These are phyloP conservation scores for Nigrospora osmanthi DNA, from an alignment of 2,329 filamentous ascomycete species.

Conservation along the genomic window DNA sequence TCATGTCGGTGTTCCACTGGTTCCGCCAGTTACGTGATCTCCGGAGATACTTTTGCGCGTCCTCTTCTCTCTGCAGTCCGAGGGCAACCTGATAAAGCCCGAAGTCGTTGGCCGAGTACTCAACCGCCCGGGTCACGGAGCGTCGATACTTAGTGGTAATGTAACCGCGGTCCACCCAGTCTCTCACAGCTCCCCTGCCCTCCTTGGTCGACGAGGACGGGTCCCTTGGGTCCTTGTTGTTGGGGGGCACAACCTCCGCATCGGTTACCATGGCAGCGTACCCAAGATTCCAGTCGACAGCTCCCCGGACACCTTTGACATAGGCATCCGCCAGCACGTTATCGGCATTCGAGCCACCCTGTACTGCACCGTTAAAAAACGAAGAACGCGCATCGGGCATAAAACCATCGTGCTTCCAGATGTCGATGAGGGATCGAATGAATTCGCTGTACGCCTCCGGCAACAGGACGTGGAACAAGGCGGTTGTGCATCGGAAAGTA, in stretches of 20 bases:
- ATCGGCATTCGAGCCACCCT: constrained; percentile 64
- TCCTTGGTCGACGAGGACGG: constrained; percentile 56
- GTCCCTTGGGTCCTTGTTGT: constrained; percentile 51
- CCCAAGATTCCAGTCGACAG: constrained; percentile 56
- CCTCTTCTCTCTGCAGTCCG: constrained; percentile 41
- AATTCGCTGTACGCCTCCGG: constrained; percentile 56
- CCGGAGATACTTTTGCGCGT: constrained; percentile 51
- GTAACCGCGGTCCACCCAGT: constrained; percentile 58
- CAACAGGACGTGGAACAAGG: constrained; percentile 58
- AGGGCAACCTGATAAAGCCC: constrained; percentile 55
- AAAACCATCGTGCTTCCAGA: constrained; percentile 57
- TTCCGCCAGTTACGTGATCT: constrained; percentile 64
- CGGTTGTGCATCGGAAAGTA: constrained; percentile 54
- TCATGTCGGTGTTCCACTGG: constrained; percentile 57
- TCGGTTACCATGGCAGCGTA: constrained; percentile 59
- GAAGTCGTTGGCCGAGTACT: constrained; percentile 66
- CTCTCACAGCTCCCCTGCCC: constrained; percentile 59
- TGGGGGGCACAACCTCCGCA: constrained; percentile 53
- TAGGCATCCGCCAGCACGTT: constrained; percentile 67
- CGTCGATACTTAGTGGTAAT: constrained; percentile 56
- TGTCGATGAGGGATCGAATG: constrained; percentile 59
- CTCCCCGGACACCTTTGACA: constrained; percentile 57
- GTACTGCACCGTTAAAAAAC: constrained; percentile 61
- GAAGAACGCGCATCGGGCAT: constrained; percentile 60
- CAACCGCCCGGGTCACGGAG: constrained; percentile 56